A percentile compares a stretch with the other conserved stretches of the same genome.
Conservation (phyloP, 352 stramenopile species). For the Phytophthora podocarpi region DNA sequence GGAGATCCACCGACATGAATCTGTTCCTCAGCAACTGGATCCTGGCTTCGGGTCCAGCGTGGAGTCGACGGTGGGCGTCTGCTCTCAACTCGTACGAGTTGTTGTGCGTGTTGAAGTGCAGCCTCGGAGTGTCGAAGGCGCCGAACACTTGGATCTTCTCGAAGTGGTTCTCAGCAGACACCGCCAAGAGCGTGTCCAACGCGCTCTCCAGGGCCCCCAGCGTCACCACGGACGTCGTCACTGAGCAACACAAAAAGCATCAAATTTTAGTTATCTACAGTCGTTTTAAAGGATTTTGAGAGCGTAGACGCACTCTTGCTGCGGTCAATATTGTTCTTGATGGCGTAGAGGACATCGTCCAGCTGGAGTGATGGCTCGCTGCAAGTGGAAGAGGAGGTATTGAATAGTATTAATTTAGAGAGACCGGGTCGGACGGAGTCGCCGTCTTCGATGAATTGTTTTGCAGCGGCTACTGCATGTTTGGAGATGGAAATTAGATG, state of each 20-base stretch:
- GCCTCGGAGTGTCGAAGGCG: constrained; percentile 72
- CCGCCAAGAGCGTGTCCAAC: constrained; percentile 78
- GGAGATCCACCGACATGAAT: constrained; percentile 72
- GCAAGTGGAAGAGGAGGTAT: not conserved
- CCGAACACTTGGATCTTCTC: constrained; percentile 84
- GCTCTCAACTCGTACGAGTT: constrained; percentile 78
- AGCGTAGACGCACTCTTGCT: constrained; percentile 69
- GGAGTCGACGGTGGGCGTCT: constrained; percentile 59
- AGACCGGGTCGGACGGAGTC: not conserved
- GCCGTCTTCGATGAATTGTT: not conserved
- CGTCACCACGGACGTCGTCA: constrained; percentile 84
- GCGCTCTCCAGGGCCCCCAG: constrained; percentile 84
- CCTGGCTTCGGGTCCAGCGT: constrained; percentile 59
- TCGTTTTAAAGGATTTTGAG: not conserved
- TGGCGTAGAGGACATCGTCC: constrained; percentile 82
- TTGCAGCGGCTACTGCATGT: not conserved
- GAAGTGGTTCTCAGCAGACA: constrained; percentile 83
- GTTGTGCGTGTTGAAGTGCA: constrained; percentile 69
- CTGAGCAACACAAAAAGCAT: constrained; percentile 34
- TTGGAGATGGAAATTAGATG: constrained; percentile 5
- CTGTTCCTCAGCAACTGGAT: constrained; percentile 71
- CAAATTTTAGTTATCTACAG: not conserved
- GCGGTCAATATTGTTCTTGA: constrained; percentile 91
- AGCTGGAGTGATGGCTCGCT: constrained; percentile 80
- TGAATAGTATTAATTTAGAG: constrained; percentile 1